These are phyloP conservation scores for Scheffersomyces illinoinensis DNA, from an alignment of 1,139 yeast species.

Conservation along the genomic window DNA sequence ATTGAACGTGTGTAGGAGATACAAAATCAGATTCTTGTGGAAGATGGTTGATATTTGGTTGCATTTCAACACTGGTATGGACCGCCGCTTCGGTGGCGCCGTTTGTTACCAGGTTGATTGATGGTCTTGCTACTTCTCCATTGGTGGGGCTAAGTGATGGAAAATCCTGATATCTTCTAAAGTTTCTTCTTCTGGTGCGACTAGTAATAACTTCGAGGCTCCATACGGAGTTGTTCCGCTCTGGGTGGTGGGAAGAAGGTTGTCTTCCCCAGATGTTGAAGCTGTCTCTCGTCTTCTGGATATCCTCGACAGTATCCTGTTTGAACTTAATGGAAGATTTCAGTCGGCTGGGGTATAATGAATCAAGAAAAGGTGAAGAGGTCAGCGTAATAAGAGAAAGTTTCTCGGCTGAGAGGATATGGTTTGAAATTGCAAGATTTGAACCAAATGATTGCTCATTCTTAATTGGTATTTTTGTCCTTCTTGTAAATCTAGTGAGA, in stretches of 20 bases:
- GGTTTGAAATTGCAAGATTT: neutral
- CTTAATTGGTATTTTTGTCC: neutral
- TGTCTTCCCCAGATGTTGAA: neutral
- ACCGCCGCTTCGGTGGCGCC: neutral
- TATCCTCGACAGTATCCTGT: neutral
- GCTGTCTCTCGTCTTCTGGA: neutral
- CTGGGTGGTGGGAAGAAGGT: neutral
- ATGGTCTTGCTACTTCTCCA: neutral
- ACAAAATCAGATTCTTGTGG: neutral
- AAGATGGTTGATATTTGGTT: neutral
- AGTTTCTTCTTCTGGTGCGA: neutral
- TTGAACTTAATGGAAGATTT: neutral
- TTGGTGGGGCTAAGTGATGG: neutral
- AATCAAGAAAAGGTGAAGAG: neutral
- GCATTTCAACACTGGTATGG: neutral
- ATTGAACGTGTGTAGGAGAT: no score
- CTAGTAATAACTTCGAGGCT: neutral
- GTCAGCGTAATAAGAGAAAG: neutral
- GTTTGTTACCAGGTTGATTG: neutral
- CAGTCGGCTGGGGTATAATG: neutral
- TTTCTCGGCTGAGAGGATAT: neutral
- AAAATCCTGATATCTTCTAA: neutral
- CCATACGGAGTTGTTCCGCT: neutral
- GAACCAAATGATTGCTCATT: neutral
- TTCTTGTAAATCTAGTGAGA: neutral